Evolutionary conservation across 306 rosid species (phyloP).

Genomic region (Prunus mongolica): DNA sequence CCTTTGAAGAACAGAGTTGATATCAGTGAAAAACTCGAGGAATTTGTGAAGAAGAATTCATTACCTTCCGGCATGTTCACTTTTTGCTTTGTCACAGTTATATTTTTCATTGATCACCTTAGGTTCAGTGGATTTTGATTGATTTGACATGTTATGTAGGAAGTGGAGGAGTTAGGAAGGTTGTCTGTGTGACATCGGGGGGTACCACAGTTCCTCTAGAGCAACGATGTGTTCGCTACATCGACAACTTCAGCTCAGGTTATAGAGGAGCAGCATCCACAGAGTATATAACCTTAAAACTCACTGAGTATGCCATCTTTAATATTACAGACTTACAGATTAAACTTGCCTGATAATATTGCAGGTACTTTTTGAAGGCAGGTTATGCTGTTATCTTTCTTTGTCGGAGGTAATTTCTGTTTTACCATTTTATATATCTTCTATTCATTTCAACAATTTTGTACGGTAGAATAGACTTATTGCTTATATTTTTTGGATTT

Average conservation of each 20-base stretch:
- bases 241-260: conserved; percentile 98
- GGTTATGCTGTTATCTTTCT: conserved; percentile 93
- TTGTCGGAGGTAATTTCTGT: conserved; percentile 50
- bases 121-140: conserved; percentile 17
- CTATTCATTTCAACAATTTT: background rate
- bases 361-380: conserved; percentile 82
- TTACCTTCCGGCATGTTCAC: conserved; percentile 39
- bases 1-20: conserved; percentile 44
- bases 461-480: background rate
- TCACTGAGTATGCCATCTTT: background rate
- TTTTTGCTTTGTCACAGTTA: background rate
- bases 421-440: background rate
- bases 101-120: background rate
- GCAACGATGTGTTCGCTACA: conserved; percentile 80
- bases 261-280: conserved; percentile 97
- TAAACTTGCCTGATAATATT: conserved; percentile 19
- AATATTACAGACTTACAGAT: background rate
- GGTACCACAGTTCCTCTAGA: conserved; percentile 97
- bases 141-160: conserved; percentile 14
- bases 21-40: conserved; percentile 42
- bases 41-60: conserved; percentile 51
- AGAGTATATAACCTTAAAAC: conserved; percentile 50
- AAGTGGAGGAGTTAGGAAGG: conserved; percentile 45
- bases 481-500: conserved; percentile 10
- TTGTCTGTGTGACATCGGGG: conserved; percentile 91